phyloP scores from a whole-genome alignment of 2,329 filamentous ascomycete genomes.

The Exophiala phaeomuriformis region DNA sequence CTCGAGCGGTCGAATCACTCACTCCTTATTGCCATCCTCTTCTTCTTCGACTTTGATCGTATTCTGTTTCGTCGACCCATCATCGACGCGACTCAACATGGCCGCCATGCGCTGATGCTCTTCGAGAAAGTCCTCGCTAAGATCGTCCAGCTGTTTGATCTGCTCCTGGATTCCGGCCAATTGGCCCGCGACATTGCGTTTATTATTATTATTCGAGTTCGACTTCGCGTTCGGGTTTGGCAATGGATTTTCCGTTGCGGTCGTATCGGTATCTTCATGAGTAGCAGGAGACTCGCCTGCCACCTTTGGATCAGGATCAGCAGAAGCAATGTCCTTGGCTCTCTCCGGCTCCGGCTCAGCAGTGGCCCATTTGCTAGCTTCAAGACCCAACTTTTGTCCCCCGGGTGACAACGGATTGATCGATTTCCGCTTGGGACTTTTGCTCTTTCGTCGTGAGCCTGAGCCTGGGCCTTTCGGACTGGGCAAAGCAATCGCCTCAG shows the following conservation, averaged over 20 bases:
- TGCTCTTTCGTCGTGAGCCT: constrained; percentile 7
- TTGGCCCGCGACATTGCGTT: constrained; percentile 30
- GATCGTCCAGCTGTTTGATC: constrained; percentile 27
- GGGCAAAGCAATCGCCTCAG: constrained; percentile 7
- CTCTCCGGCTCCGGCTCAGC: not conserved
- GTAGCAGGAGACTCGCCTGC: not conserved
- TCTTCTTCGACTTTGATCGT: constrained; percentile 2
- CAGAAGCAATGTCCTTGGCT: not conserved
- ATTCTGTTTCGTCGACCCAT: not conserved
- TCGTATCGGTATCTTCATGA: not conserved
- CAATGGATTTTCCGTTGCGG: constrained; percentile 15
- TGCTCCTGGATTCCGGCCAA: constrained; percentile 38
- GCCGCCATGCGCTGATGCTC: constrained; percentile 32
- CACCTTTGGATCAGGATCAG: not conserved
- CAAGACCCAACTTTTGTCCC: constrained; percentile 28
- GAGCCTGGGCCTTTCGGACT: constrained; percentile 8
- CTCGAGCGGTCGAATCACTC: no score
- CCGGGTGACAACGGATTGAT: constrained; percentile 21
- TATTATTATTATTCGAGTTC: not conserved
- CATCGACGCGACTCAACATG: constrained; percentile 19
- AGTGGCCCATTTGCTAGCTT: constrained; percentile 39
- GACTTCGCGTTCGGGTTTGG: not conserved
- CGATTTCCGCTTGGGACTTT: constrained; percentile 22
- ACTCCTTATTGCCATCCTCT: not conserved
- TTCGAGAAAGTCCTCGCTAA: constrained; percentile 41